These are phyloP conservation scores for Saraca asoca DNA, from an alignment of 331 rosid species.

Conservation along the genomic window DNA sequence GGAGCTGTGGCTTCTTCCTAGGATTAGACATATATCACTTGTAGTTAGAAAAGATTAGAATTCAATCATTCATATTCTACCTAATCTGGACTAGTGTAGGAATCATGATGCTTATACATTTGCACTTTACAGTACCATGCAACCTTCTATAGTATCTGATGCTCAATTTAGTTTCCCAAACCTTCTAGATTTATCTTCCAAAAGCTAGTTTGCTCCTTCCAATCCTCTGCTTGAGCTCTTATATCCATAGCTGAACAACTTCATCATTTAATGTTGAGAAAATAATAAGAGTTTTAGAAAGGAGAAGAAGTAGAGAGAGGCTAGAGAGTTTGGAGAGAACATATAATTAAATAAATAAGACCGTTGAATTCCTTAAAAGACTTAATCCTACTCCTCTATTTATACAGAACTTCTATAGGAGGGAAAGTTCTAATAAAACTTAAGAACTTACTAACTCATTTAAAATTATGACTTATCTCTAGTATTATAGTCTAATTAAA, in stretches of 20 bases:
- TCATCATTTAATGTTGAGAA: constrained; percentile 49
- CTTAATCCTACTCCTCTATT: too few species aligned
- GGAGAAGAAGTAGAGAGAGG: too few species aligned
- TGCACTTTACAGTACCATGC: constrained; percentile 42
- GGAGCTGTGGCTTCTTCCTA: constrained; percentile 21
- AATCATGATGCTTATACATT: constrained; percentile 45
- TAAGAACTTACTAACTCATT: too few species aligned
- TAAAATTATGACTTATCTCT: too few species aligned
- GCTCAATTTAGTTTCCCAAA: constrained; percentile 52
- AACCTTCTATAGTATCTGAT: constrained; percentile 55
- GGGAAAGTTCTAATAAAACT: too few species aligned
- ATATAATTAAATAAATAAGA: too few species aligned
- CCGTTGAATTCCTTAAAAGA: too few species aligned
- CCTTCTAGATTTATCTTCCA: constrained; percentile 62
- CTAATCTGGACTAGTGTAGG: constrained; percentile 41
- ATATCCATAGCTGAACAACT: constrained; percentile 59
- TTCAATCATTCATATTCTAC: constrained; percentile 37
- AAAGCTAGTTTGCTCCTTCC: constrained; percentile 60
- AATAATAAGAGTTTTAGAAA: too few species aligned
- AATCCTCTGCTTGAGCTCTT: constrained; percentile 57
- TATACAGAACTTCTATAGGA: too few species aligned
- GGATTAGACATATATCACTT: constrained; percentile 15
- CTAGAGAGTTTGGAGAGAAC: too few species aligned
- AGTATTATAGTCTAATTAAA: too few species aligned
- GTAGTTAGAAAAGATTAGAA: constrained; percentile 42